phyloP scores from a whole-genome alignment of 768 basidiomycete species.

The Fomitopsis serialis region DNA sequence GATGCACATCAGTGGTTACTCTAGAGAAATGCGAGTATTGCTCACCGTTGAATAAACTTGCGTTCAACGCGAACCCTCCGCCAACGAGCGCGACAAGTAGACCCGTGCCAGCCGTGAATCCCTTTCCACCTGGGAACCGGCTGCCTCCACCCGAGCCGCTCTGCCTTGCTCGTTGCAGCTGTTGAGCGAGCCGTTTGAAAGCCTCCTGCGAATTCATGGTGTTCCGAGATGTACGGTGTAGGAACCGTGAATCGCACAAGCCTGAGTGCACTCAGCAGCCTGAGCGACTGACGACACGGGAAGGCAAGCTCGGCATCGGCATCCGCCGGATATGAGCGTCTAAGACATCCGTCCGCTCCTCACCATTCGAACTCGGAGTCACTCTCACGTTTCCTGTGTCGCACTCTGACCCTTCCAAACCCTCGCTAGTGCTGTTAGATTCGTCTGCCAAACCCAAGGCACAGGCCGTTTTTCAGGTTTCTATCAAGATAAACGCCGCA shows the following conservation, averaged over 20 bases:
- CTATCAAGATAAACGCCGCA: no score
- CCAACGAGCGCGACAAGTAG: slow-evolving; percentile 66
- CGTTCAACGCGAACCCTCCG: slow-evolving; percentile 78
- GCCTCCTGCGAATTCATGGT: slow-evolving; percentile 54
- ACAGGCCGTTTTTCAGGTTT: no score
- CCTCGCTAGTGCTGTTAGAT: no score
- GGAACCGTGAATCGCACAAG: not conserved
- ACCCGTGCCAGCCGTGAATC: slow-evolving; percentile 68
- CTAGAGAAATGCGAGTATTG: slow-evolving; percentile 1
- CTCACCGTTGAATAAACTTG: slow-evolving; percentile 92
- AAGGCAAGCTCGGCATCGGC: slow-evolving; percentile 13
- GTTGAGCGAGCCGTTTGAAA: slow-evolving; percentile 63
- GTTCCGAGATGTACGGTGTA: not conserved
- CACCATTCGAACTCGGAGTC: no score
- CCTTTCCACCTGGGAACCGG: slow-evolving; percentile 37
- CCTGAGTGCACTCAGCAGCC: not conserved
- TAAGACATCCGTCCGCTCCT: no score
- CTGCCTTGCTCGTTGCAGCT: slow-evolving; percentile 42
- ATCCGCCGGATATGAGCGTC: slow-evolving; percentile 5
- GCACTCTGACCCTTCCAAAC: no score
- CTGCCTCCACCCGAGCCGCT: slow-evolving; percentile 43
- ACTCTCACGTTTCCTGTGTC: no score
- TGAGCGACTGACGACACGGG: slow-evolving; percentile 16
- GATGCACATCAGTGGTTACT: not conserved
- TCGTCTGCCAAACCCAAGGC: no score